Conservation (phyloP, 345 rosid species). For the Eucalyptus erythrocorys region DNA sequence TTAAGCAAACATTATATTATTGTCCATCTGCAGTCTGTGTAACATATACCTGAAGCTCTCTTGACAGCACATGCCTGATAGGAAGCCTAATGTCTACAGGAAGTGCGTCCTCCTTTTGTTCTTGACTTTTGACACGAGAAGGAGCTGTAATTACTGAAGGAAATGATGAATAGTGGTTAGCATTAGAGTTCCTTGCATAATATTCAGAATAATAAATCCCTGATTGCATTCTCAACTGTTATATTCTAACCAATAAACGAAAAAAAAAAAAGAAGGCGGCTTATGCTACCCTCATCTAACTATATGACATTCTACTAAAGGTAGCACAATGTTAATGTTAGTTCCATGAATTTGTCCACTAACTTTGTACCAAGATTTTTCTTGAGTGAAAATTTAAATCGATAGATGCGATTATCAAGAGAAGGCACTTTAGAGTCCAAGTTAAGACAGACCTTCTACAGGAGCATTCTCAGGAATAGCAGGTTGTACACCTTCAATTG, state of each 20-base stretch:
- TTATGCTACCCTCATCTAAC: background rate
- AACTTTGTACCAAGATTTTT: background rate
- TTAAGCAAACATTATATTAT: background rate
- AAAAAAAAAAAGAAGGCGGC: background rate
- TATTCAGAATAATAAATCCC: background rate
- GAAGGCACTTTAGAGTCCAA: background rate
- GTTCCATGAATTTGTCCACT: background rate
- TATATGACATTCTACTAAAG: background rate
- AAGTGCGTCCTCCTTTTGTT: slow-evolving; percentile 51
- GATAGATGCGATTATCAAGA: background rate
- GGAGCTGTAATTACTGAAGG: slow-evolving; percentile 61
- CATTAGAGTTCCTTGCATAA: background rate
- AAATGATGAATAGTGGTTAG: background rate
- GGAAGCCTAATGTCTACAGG: slow-evolving; percentile 82
- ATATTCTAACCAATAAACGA: background rate
- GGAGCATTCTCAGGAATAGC: slow-evolving; percentile 97
- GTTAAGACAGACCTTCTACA: slow-evolving; percentile 40
- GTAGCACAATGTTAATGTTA: background rate
- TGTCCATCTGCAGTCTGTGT: slow-evolving; percentile 28
- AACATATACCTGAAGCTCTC: slow-evolving; percentile 77
- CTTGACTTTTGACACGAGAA: slow-evolving; percentile 32
- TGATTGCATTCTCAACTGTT: background rate
- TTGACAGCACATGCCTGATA: slow-evolving; percentile 75
- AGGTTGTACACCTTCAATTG: slow-evolving; percentile 96
- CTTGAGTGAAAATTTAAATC: background rate